These are phyloP conservation scores for Teunomyces gatunensis DNA, from an alignment of 805 yeast genomes.

Conservation along the genomic window DNA sequence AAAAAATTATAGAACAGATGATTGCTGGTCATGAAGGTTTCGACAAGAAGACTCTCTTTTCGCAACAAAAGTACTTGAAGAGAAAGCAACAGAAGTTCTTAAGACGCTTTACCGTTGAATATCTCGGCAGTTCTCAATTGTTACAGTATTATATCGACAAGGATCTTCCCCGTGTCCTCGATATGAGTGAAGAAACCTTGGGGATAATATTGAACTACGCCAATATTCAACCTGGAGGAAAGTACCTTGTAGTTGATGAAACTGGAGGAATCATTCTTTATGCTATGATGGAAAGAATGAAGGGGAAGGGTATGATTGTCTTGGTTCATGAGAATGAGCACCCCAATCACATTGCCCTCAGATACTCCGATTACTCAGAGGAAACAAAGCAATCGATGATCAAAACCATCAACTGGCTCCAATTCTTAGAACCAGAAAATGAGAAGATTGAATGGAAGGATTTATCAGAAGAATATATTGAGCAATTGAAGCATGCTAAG, in stretches of 20 bases:
- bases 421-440: constrained; percentile 74
- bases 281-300: constrained; percentile 88
- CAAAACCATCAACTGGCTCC: constrained; percentile 71
- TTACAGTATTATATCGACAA: constrained; percentile 74
- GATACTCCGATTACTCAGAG: constrained; percentile 62
- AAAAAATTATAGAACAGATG: constrained; percentile 75
- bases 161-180: constrained; percentile 69
- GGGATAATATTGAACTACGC: constrained; percentile 77
- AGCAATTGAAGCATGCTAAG: constrained; percentile 55
- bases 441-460: constrained; percentile 48
- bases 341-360: constrained; percentile 70
- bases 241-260: constrained; percentile 84
- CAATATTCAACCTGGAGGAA: constrained; percentile 86
- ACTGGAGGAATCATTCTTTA: constrained; percentile 89
- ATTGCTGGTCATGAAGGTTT: constrained; percentile 83
- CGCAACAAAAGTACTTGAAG: constrained; percentile 88
- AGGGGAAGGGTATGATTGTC: constrained; percentile 66
- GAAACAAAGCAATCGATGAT: constrained; percentile 53
- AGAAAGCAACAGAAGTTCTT: constrained; percentile 91
- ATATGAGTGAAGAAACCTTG: constrained; percentile 80
- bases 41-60: constrained; percentile 81
- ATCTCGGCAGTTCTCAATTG: constrained; percentile 66
- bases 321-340: constrained; percentile 92
- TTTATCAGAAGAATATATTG: constrained; percentile 50
- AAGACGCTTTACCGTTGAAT: constrained; percentile 79